Base-by-base conservation (phyloP, 345 rosid species). In the Theobroma cacao region DNA sequence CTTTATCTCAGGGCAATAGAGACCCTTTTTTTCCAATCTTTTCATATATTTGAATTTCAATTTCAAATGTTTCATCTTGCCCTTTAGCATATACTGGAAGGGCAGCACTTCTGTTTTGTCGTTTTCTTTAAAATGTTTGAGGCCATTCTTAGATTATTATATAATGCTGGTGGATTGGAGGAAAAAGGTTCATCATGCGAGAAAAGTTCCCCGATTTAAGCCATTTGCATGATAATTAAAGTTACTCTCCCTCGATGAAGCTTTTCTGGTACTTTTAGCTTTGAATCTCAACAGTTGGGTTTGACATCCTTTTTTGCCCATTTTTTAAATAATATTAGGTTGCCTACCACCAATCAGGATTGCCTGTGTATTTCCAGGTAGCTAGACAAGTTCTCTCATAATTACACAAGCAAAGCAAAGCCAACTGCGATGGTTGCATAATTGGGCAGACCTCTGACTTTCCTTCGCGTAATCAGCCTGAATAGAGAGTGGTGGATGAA, bases 191-290 rank as follows among this genome's bases (percentile, higher is more conserved):
- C 3, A 26, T 53, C 83, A 80, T 71, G 76, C 77, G n/a, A 14
- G 14, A 76, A 80, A 80, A 80, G 83, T 28, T 38, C 13, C 70
- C 61, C 62, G 66, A 20, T 22, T 63, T 36, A 74, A 76, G 48
- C 76, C 76, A 34, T 60, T 68, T 33, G 30, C 15, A 33, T n/a
- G 59, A 74, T 66, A 65, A 73, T 79, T 73, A 73, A 79, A 79
- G 77, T 26, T 26, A 22, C 63, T 59, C 34, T 18, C 52, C 53
- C 7, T 17, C 56, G 33, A 74, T n/a, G 40, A 64, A 64, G 73
- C 72, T 70, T 33, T 63, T 64, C 3, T 47, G 9, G 40, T 48
- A 62, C 53, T 73, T 59, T 48, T 66, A 33, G 31, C 63, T 68
- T 60, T 41, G 14, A 22, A 40, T 43, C 18, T 10, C 7, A 33